Base-by-base conservation (phyloP, 495 filamentous ascomycete genomes). In the Entonaema liquescens region DNA sequence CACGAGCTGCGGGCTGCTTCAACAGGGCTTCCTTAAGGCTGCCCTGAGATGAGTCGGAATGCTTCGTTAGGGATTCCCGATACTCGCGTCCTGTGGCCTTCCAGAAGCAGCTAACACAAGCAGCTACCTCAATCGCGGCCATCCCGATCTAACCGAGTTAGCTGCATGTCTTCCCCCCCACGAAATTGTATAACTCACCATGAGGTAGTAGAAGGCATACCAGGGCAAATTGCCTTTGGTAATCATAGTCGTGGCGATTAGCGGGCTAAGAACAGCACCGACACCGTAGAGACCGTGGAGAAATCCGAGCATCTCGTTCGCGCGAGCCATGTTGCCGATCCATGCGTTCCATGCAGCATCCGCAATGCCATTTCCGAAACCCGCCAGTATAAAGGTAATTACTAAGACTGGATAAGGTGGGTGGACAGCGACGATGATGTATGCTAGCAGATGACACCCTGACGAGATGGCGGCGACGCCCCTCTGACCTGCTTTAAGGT, bases 331-430 rank as follows among this genome's bases (percentile, higher is more conserved):
- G 67, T 92, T 93, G 6, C 92, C 92, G 62, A 91, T 87, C 82
- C 92, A 96, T 1, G 93, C 90, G 74, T 96, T 96, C 81, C 90
- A 94, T 26, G 89, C 85, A 0, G 90, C 89, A 55, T 95, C 85
- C 55, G 88, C 87, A 57, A 91, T 78, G 6, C 91, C 92, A 63
- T 89, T 85, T 3, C 92, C 93, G 53, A 91, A 88, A 0, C 93
- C 93, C 2, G 88, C 79, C 29, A 94, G 74, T 67, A 92, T 84
- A 76, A 92, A 91, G 5, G 88, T 84, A n/a, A 89, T 75, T 31
- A 92, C 90, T 6, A 97, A 83, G 3, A 89, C 90, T 0, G 91
- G 86, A 72, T 91, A 97, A 0, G 94, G 92, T 1, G 92, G 92
- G 71, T 91, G 87, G 74, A 65, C 55, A 6, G 89, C 86, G 19